Evolutionary conservation across 2,329 filamentous ascomycete genomes (phyloP), one percentile per base, ranked within the genome.

Genomic region (Nemania sp.): DNA sequence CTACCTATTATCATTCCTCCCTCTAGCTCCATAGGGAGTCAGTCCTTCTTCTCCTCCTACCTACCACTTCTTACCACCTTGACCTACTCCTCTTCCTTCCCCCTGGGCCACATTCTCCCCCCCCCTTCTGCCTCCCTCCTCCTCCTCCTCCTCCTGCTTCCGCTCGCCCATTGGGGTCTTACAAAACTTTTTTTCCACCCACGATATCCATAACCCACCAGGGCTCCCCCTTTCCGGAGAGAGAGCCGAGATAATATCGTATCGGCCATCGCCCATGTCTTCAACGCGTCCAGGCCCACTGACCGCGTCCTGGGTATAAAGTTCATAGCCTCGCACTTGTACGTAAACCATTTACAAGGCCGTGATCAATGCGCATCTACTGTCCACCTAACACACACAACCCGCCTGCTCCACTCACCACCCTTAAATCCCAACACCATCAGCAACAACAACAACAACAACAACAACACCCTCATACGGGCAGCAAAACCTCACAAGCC

Each of bases 121-220:
- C 50, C 54, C 57, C 57, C 59, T 53, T 60, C 62, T 64, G 51
- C 63, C 65, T 58, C 61, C 52, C 57, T 45, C 50, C 60, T 62
- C 59, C 48, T 52, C 25, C 47, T 51, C 57, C 59, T 57, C 51
- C 60, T 59, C 65, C 52, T 62, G 64, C 57, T 60, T 46, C 59
- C 45, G 47, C 60, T 62, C 59, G 62, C 48, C 57, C 62, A 58
- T 65, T 46, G 42, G 47, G 35, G 43, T 48, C 35, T 43, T n/a
- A 63, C 67, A 63, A 66, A 42, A 54, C 58, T 66, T 68, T 37
- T 68, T 37, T 35, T 39, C 25, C 66, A 64, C 65, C 67, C 67
- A 64, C 65, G 62, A 63, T 65, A 55, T 49, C 53, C 54, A 43
- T 37, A 34, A 54, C 58, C 53, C 35, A 39, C 56, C 29, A 59